Conservation (phyloP, 2,329 filamentous ascomycete species). For the Penicillium rolfsii region DNA sequence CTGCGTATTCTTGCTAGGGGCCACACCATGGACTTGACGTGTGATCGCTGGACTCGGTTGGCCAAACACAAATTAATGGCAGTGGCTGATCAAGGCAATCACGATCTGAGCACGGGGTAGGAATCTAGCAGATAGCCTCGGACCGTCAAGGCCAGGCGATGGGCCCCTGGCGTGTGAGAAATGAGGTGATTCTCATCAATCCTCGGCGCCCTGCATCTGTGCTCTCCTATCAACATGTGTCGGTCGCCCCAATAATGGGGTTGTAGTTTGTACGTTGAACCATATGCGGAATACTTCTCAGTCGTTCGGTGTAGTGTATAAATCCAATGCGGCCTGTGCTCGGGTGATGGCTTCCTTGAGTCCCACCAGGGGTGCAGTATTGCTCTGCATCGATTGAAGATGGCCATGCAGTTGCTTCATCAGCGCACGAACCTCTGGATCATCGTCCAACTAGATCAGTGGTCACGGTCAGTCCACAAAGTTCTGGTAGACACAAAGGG, state of each 20-base stretch:
- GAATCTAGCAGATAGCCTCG: neutral
- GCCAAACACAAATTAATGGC: slow-evolving; percentile 7
- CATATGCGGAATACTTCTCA: slow-evolving; percentile 25
- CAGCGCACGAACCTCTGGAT: slow-evolving; percentile 42
- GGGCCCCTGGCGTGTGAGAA: neutral
- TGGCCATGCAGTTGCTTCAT: slow-evolving; percentile 48
- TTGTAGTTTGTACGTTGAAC: neutral
- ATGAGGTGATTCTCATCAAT: neutral
- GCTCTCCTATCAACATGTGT: neutral
- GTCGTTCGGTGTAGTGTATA: slow-evolving; percentile 37
- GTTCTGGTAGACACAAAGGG: neutral
- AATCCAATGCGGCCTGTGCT: slow-evolving; percentile 41
- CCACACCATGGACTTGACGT: slow-evolving; percentile 1
- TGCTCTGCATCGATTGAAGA: slow-evolving; percentile 50
- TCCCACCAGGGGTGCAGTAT: slow-evolving; percentile 42
- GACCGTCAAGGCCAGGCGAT: neutral
- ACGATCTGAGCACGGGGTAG: slow-evolving; percentile 17
- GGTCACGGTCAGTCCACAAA: slow-evolving; percentile 15
- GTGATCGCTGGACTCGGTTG: neutral
- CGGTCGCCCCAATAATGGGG: neutral
- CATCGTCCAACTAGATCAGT: slow-evolving; percentile 39
- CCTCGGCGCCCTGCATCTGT: neutral
- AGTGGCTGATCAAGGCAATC: slow-evolving; percentile 9
- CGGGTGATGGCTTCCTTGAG: slow-evolving; percentile 44
- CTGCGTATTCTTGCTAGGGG: neutral